Base-by-base conservation (phyloP, 768 basidiomycete genomes). In the Tulasnella sp. region DNA sequence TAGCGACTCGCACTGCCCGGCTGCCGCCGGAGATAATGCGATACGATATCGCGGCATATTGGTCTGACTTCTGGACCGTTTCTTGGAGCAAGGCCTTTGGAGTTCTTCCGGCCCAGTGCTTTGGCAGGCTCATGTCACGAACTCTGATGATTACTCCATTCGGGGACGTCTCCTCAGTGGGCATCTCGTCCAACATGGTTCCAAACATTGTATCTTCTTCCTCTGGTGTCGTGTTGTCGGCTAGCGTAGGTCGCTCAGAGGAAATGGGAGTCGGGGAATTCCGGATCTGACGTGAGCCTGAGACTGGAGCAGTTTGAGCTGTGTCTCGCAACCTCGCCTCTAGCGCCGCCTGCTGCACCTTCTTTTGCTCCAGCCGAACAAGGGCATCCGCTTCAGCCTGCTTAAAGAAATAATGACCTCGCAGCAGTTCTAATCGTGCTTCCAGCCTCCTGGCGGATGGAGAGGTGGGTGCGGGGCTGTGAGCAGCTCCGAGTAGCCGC, bases 101-200 rank as follows among this genome's bases (percentile, higher is more conserved):
- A 13, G 86, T 84, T 42, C 81, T 83, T 34, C 88, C 86, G 38
- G 88, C 83, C 76, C 84, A 85, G 67, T 88, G 82, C 71, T 88
- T 95, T 1, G 91, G 87, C 24, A 90, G 74, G 1, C 81, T 68
- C 84, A 98, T 85, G 61, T 92, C 82, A 26, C 84, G 72, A 24
- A 73, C 65, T 4, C 64, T 67, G 61, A 75, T 67, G 76, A 63
- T 85, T 21, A 44, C 65, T 64, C 5, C 51, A 38, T 34, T n/a
- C 13, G n/a, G 1, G 24, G 52, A 64, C 44, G 78, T 81, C n/a
- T 77, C 75, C 63, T 80, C 80, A n/a, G 74, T 68, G 11, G 83
- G 80, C 66, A 80, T 73, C 53, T 77, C 76, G 23, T 93, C 86
- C 47, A 95, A 75, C 51, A 93, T 73, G 42, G 80, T 84, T 58